Conservation (phyloP, 2,329 filamentous ascomycete species). For the Endoconidiophora laricicola region DNA sequence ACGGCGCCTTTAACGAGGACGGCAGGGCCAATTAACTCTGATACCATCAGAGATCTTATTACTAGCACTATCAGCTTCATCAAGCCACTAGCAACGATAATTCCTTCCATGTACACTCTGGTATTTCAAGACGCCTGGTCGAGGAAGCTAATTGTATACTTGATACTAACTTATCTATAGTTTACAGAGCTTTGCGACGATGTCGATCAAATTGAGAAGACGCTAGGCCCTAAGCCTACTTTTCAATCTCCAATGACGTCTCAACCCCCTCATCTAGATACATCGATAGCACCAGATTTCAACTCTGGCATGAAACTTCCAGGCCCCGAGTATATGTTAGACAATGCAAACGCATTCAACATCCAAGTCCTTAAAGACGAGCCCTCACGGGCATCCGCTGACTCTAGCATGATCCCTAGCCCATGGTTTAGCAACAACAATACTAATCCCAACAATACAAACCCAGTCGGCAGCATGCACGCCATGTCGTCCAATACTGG, state of each 20-base stretch:
- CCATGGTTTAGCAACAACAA: too few relatives aligned
- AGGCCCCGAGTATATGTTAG: slow-evolving; percentile 3
- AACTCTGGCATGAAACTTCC: not conserved
- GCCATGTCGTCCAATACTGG: too few relatives aligned
- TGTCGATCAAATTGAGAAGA: slow-evolving; percentile 4
- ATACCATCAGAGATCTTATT: slow-evolving; percentile 20
- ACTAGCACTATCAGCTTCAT: slow-evolving; percentile 21
- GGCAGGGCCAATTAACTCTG: slow-evolving; percentile 19
- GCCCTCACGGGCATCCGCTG: too few relatives aligned
- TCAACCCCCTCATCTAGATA: not conserved
- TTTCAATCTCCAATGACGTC: too few relatives aligned
- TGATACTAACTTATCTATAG: not conserved
- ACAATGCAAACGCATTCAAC: slow-evolving; percentile 5
- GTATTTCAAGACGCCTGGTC: not conserved
- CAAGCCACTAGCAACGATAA: slow-evolving; percentile 18
- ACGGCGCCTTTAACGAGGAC: slow-evolving; percentile 22
- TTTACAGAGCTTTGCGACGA: slow-evolving; percentile 6
- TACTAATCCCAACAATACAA: too few relatives aligned
- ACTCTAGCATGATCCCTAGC: too few relatives aligned
- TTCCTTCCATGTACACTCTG: slow-evolving; percentile 14
- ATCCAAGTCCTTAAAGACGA: not conserved
- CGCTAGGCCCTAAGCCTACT: not conserved
- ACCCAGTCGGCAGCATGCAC: too few relatives aligned
- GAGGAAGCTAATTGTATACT: not conserved
- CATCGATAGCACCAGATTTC: not conserved